phyloP scores from a whole-genome alignment of 2,329 filamentous ascomycete species.

The Stagonosporopsis rhizophila region DNA sequence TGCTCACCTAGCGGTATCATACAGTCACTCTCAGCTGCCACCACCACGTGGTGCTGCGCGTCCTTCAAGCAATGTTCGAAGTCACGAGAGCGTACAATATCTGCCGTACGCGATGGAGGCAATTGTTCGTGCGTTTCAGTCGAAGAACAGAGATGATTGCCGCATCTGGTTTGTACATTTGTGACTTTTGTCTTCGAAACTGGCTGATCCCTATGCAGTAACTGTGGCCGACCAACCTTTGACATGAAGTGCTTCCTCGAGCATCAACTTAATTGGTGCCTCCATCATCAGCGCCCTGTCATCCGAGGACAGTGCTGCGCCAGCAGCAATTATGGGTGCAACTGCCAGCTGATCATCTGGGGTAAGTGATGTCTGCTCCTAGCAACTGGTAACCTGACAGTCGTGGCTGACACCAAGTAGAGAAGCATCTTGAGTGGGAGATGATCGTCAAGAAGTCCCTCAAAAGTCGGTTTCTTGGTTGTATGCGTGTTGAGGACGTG shows the following conservation, averaged over 20 bases:
- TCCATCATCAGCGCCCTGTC: constrained; percentile 5
- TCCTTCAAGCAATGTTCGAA: not conserved
- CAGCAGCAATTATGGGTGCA: not conserved
- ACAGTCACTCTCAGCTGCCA: not conserved
- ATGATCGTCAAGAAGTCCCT: constrained; percentile 5
- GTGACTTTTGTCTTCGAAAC: not conserved
- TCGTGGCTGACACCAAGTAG: not conserved
- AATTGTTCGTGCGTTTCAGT: not conserved
- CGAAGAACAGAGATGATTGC: not conserved
- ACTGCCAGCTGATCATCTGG: constrained; percentile 3
- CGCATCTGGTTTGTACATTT: not conserved
- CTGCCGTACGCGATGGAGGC: constrained; percentile 4
- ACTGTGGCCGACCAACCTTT: constrained; percentile 1
- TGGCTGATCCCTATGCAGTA: not conserved
- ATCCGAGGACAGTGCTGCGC: not conserved
- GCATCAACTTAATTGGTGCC: constrained; percentile 13
- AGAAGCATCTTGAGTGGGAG: constrained; percentile 7
- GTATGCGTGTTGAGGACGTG: not conserved
- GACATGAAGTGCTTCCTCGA: constrained; percentile 8
- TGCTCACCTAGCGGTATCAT: not conserved
- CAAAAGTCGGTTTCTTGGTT: not conserved
- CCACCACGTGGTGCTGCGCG: not conserved
- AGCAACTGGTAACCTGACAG: not conserved
- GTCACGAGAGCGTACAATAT: not conserved
- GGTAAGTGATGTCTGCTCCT: not conserved